Evolutionary conservation across 768 basidiomycete genomes (phyloP).

Genomic region (Gymnopilus junonius): DNA sequence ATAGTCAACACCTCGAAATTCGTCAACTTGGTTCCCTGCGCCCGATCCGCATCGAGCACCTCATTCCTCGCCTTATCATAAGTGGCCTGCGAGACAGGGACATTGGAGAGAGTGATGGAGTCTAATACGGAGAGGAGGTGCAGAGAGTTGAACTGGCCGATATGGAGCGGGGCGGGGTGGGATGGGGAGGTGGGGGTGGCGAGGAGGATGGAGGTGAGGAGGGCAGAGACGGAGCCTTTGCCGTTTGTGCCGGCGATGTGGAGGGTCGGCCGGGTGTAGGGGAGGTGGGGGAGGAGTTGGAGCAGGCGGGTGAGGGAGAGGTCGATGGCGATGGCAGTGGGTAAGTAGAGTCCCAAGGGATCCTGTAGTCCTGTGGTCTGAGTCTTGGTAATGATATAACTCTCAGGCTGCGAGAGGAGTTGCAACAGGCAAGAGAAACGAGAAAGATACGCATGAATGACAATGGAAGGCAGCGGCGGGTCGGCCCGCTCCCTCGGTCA

Average conservation of each 20-base stretch:
- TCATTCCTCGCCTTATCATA: slow-evolving; percentile 53
- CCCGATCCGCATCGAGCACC: slow-evolving; percentile 54
- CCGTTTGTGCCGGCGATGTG: slow-evolving; percentile 98
- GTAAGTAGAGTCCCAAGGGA: too few species aligned
- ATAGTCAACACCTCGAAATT: slow-evolving; percentile 88
- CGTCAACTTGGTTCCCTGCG: slow-evolving; percentile 53
- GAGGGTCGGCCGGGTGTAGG: slow-evolving; percentile 77
- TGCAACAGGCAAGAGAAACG: background rate
- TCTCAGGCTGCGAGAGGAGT: background rate
- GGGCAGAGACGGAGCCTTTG: slow-evolving; percentile 90
- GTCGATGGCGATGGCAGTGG: slow-evolving; percentile 45
- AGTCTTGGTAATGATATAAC: background rate
- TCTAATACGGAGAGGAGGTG: slow-evolving; percentile 84
- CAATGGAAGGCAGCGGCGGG: too few species aligned
- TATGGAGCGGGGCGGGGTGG: slow-evolving; percentile 39
- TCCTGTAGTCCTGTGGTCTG: too few species aligned
- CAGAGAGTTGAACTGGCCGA: slow-evolving; percentile 92
- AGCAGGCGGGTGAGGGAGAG: slow-evolving; percentile 66
- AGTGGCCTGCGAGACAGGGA: slow-evolving; percentile 48
- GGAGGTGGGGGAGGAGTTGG: slow-evolving; percentile 54
- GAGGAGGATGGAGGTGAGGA: slow-evolving; percentile 76
- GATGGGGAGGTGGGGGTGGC: slow-evolving; percentile 53
- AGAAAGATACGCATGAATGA: background rate
- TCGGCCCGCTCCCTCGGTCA: too few species aligned
- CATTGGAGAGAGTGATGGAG: slow-evolving; percentile 69